Percentiles rank a stretch among this genome's conserved stretches.
These are phyloP conservation scores for Penstemon davidsonii DNA, from an alignment of 257 asterid genomes.

Conservation along the genomic window DNA sequence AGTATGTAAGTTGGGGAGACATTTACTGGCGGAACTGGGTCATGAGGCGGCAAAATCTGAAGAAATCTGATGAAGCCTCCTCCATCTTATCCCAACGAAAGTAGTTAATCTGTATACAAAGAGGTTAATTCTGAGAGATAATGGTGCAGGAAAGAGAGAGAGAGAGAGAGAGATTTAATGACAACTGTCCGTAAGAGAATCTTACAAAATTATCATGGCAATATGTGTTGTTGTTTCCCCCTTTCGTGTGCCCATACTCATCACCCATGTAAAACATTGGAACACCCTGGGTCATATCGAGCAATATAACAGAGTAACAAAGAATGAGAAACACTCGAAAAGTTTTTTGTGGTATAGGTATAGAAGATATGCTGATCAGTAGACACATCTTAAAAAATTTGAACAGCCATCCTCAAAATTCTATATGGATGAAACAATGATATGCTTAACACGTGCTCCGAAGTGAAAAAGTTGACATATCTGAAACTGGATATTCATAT, in stretches of 20 bases:
- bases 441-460: no score
- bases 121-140: conserved; percentile 17
- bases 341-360: neutral
- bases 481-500: neutral
- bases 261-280: conserved; percentile 98
- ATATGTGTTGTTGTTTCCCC: conserved; percentile 97
- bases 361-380: neutral
- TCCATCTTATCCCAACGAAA: conserved; percentile 95
- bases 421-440: no score
- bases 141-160: neutral
- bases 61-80: conserved; percentile 68
- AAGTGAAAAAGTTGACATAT: neutral
- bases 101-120: conserved; percentile 75
- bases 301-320: conserved; percentile 13
- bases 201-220: conserved; percentile 89
- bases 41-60: conserved; percentile 78
- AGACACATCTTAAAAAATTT: neutral
- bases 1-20: neutral
- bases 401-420: neutral
- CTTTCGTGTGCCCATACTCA: conserved; percentile 96
- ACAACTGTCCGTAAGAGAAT: conserved; percentile 23
- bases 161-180: neutral
- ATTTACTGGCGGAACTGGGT: conserved; percentile 71
- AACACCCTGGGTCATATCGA: conserved; percentile 64
- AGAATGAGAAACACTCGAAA: neutral